Base-by-base conservation (phyloP, 139 green algal species). In the Closterium sp. region DNA sequence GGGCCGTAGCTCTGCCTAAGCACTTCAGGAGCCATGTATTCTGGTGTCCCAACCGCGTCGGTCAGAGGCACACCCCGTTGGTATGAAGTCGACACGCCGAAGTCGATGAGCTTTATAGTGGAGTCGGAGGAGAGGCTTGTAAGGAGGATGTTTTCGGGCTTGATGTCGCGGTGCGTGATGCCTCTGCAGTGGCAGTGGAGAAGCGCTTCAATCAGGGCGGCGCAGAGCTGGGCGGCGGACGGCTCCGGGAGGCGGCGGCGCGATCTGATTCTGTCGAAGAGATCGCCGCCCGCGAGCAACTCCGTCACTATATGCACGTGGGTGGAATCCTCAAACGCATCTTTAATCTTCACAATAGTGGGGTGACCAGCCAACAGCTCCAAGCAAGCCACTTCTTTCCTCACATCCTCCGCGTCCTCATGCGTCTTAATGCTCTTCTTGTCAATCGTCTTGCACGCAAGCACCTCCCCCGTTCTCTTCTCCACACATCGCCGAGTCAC, bases 111-210 rank as follows among this genome's bases (percentile, higher is more conserved):
- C 83, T 86, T 86, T 32, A 86, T 86, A 32, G 23, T 28, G 83
- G 83, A 86, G n/a, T 33, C 83, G 30, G 83, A 86, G 55, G 55
- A 76, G 55, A 25, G 55, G 55, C 83, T 86, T 32, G 30, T 34
- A 32, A 86, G 83, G n/a, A 86, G 83, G 83, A 86, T 86, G 83
- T 86, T 86, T 33, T 86, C 83, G n/a, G 83, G 83, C 30, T 86
- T 86, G 83, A 86, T 33, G 30, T 86, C 83, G 83, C 83, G 83
- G 83, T 86, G 83, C 28, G 30, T 19, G 30, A 86, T 86, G 83
- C 83, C 30, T 1, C 30, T 21, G 83, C 83, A 86, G n/a, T 86
- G 83, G 83, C 83, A 86, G 83, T 86, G 83, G 9, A 86, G 83
- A 1, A 86, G 83, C 19, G 83, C 83, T 32, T 86, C 83, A 9